phyloP scores from a whole-genome alignment of 768 basidiomycete species.

The Mycena olivaceomarginata region DNA sequence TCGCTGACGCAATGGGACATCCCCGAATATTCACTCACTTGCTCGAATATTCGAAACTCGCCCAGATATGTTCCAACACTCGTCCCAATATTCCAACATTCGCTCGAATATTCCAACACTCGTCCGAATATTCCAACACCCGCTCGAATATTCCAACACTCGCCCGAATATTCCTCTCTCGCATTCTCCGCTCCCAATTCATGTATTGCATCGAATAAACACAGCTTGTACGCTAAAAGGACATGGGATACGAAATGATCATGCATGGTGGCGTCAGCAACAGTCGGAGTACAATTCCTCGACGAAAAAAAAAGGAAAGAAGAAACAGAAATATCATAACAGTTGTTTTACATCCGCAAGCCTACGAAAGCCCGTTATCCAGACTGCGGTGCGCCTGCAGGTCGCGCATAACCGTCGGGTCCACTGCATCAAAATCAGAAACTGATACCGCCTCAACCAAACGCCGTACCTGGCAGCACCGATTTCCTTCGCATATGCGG shows the following conservation, averaged over 20 bases:
- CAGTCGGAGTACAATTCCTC: slow-evolving; percentile 30
- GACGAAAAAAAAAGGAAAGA: slow-evolving; percentile 25
- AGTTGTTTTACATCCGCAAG: slow-evolving; percentile 19
- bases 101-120: too few relatives aligned
- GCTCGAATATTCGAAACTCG: too few relatives aligned
- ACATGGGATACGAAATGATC: slow-evolving; percentile 22
- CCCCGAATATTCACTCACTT: neutral
- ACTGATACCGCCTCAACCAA: neutral
- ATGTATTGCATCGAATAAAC: slow-evolving; percentile 38
- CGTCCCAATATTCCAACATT: neutral
- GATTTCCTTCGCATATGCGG: slow-evolving; percentile 96
- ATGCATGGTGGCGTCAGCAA: slow-evolving; percentile 40
- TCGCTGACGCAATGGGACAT: neutral
- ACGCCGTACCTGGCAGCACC: slow-evolving; percentile 88
- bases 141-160: too few relatives aligned
- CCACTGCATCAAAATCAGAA: slow-evolving; percentile 70
- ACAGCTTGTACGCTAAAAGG: slow-evolving; percentile 25
- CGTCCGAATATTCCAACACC: too few relatives aligned
- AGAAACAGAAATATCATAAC: slow-evolving; percentile 16
- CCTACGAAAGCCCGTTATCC: slow-evolving; percentile 66
- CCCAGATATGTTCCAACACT: too few relatives aligned
- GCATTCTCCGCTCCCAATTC: slow-evolving; percentile 11
- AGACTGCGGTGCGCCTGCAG: slow-evolving; percentile 91
- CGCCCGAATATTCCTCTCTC: neutral
- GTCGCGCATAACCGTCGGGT: slow-evolving; percentile 92